phyloP scores from a whole-genome alignment of 1,139 yeast genomes.

The Geotrichum citri-aurantii region DNA sequence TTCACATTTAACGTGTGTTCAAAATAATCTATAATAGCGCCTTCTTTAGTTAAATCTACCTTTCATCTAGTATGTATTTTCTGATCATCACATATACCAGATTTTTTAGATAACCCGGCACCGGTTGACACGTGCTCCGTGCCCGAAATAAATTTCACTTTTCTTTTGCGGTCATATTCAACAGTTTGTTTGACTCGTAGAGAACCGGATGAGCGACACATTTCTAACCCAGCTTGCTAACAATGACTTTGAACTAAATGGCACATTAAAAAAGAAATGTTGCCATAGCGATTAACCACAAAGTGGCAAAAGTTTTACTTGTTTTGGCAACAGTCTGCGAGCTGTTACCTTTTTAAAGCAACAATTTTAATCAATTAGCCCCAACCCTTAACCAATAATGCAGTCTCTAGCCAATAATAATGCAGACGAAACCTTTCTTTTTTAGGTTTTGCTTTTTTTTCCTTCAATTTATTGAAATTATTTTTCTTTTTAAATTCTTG shows the following conservation, averaged over 20 bases:
- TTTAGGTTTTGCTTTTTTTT: slow-evolving; percentile 1
- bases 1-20: no score
- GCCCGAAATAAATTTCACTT: not conserved
- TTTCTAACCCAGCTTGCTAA: no score
- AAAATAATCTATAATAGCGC: no score
- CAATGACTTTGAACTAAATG: no score
- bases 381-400: not conserved
- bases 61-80: no score
- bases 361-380: not conserved
- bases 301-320: not conserved
- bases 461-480: not conserved
- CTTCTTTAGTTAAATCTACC: no score
- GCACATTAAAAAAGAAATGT: not conserved
- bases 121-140: not conserved
- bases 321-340: not conserved
- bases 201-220: no score
- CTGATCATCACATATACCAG: no score
- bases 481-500: not conserved
- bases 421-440: not conserved
- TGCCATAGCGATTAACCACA: not conserved
- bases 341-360: not conserved
- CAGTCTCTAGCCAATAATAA: not conserved
- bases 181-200: no score
- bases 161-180: no score
- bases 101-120: no score